Conservation (phyloP, 495 filamentous ascomycete species). For the Tuber aestivum region DNA sequence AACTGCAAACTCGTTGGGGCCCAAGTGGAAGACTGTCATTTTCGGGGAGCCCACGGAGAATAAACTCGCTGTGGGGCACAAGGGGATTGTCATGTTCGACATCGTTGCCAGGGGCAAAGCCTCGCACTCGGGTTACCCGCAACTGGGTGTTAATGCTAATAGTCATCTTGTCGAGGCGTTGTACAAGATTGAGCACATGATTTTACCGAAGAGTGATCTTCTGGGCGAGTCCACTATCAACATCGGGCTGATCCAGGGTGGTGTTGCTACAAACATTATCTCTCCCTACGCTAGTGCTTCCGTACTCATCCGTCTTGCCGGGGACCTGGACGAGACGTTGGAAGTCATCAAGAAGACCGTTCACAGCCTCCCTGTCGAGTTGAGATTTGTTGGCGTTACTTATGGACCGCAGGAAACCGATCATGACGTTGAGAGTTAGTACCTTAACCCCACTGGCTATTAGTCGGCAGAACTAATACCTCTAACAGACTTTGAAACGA, state of each 20-base stretch:
- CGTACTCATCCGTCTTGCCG: constrained; percentile 69
- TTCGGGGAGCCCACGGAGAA: constrained; percentile 90
- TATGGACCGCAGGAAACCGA: constrained; percentile 75
- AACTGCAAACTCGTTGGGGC: constrained; percentile 48
- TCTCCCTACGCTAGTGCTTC: constrained; percentile 62
- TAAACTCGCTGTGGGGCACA: constrained; percentile 82
- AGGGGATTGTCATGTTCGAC: constrained; percentile 64
- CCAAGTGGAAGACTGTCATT: constrained; percentile 62
- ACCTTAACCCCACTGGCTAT: background rate
- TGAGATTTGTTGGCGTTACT: constrained; percentile 53
- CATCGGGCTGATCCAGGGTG: constrained; percentile 68
- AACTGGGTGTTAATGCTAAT: constrained; percentile 73
- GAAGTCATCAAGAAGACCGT: constrained; percentile 56
- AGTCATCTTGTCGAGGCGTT: constrained; percentile 66
- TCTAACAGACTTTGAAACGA: constrained; percentile 61
- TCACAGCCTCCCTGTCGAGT: constrained; percentile 52
- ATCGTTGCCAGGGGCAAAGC: constrained; percentile 67
- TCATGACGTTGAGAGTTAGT: constrained; percentile 64
- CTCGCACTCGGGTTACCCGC: constrained; percentile 84
- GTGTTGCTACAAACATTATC: constrained; percentile 85
- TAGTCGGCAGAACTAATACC: constrained; percentile 4
- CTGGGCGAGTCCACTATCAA: constrained; percentile 86
- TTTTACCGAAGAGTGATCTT: constrained; percentile 65
- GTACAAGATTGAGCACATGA: constrained; percentile 55
- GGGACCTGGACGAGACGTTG: constrained; percentile 55